Conservation (phyloP, 116 monocot species). For the Phalaenopsis hybrid region DNA sequence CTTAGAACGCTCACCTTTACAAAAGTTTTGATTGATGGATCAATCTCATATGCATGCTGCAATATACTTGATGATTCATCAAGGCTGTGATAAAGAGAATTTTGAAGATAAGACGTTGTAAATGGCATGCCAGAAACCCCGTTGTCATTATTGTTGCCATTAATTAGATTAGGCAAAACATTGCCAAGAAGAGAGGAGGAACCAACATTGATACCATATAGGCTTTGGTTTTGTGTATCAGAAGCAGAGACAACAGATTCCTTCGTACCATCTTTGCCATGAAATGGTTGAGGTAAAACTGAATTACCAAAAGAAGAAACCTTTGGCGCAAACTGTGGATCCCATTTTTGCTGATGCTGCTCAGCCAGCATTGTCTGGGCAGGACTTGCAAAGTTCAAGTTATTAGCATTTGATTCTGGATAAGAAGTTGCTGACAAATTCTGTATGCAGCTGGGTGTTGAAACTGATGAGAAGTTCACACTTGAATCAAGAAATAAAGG, state of each 20-base stretch:
- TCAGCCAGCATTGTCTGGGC: conserved; percentile 39
- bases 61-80: conserved; percentile 74
- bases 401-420: conserved; percentile 48
- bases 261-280: conserved; percentile 58
- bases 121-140: conserved; percentile 43
- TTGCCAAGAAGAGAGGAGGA: conserved; percentile 65
- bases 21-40: conserved; percentile 59
- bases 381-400: conserved; percentile 47
- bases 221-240: conserved; percentile 50
- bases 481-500: conserved; percentile 37
- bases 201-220: conserved; percentile 75
- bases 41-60: conserved; percentile 64
- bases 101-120: conserved; percentile 52
- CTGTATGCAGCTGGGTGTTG: conserved; percentile 33
- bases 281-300: conserved; percentile 47
- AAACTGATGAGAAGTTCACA: conserved; percentile 35
- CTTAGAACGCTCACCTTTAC: conserved; percentile 60
- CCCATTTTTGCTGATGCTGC: conserved; percentile 62
- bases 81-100: conserved; percentile 63
- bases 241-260: conserved; percentile 44
- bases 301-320: conserved; percentile 32
- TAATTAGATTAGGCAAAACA: conserved; percentile 39
- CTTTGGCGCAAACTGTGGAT: conserved; percentile 50
- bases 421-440: conserved; percentile 36
- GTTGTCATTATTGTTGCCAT: conserved; percentile 26